Evolutionary conservation across 768 basidiomycete species (phyloP).

Genomic region (Collybiopsis luxurians): DNA sequence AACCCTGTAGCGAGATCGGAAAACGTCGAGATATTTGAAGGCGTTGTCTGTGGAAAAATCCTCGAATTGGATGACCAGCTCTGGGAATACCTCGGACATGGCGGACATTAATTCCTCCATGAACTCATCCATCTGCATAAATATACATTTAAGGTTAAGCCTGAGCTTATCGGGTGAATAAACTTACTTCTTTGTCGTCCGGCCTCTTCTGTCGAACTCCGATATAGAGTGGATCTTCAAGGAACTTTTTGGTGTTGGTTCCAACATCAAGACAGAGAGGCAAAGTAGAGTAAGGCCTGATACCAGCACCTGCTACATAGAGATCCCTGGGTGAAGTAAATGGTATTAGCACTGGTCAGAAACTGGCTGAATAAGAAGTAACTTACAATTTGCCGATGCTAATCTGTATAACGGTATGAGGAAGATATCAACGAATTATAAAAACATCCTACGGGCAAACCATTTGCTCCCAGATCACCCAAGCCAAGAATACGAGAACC

Average conservation of each 20-base stretch:
- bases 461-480: constrained; percentile 75
- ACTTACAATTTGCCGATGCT: constrained; percentile 71
- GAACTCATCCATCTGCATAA: constrained; percentile 62
- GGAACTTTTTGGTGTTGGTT: constrained; percentile 65
- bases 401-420: constrained; percentile 28
- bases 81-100: constrained; percentile 61
- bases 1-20: constrained; percentile 53
- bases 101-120: constrained; percentile 77
- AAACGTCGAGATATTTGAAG: constrained; percentile 67
- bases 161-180: background rate
- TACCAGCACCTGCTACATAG: constrained; percentile 71
- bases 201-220: constrained; percentile 61
- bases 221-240: constrained; percentile 74
- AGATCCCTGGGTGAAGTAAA: constrained; percentile 40
- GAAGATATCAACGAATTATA: background rate
- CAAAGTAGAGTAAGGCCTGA: constrained; percentile 50
- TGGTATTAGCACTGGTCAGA: background rate
- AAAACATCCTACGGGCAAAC: constrained; percentile 29
- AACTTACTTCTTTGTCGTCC: constrained; percentile 35
- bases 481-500: constrained; percentile 80
- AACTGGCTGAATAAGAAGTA: background rate
- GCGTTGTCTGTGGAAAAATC: constrained; percentile 81
- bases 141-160: background rate
- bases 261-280: constrained; percentile 76
- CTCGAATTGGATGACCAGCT: constrained; percentile 70